Base-by-base conservation (phyloP, 805 yeast species). In the Metschnikowia drakensbergensis region DNA sequence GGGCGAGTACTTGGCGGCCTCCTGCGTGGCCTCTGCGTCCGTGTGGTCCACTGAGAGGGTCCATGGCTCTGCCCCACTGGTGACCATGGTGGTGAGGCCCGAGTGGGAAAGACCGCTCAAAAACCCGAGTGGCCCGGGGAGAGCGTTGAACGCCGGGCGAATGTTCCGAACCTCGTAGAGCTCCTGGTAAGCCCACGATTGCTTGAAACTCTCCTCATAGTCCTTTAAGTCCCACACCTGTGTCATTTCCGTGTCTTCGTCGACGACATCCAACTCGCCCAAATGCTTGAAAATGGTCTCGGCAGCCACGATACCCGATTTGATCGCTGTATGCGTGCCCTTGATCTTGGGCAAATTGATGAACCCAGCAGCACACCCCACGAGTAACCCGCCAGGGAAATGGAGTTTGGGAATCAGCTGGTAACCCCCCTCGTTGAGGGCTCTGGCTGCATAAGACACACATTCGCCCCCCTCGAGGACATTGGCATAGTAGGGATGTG, bases 301-400 rank as follows among this genome's bases (percentile, higher is more conserved):
- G 2, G 98, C 99, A 2, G 99, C 99, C 28, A 94, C 67, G 78
- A 94, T 84, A 30, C 98, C 99, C 7, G 94, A 78, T 67, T 94
- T 94, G 82, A 94, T 88, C 1, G 99, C 98, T 1, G 97, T 92
- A 66, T 94, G 99, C 0, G 97, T 84, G 11, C 99, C 99, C 70
- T 94, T 94, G 61, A 94, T 88, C 67, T 92, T 94, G 46, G 99
- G 97, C 38, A 94, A 98, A 64, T 94, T 94, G 81, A 94, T 80
- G 66, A 94, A 92, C 1, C 99, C 99, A 3, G 99, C 99, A 49
- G 95, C 74, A 49, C 96, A 94, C 30, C 99, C 99, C 35, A 94
- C 92, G 28, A 94, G 70, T 6, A 90, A 84, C 46, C 99, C 99
- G 44, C 99, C 99, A 2, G 98, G 98, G 79, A 94, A 94, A 55